Evolutionary conservation across 495 filamentous ascomycete species (phyloP), one percentile per base, ranked within the genome.

Genomic region (Aspergillus asperescens): DNA sequence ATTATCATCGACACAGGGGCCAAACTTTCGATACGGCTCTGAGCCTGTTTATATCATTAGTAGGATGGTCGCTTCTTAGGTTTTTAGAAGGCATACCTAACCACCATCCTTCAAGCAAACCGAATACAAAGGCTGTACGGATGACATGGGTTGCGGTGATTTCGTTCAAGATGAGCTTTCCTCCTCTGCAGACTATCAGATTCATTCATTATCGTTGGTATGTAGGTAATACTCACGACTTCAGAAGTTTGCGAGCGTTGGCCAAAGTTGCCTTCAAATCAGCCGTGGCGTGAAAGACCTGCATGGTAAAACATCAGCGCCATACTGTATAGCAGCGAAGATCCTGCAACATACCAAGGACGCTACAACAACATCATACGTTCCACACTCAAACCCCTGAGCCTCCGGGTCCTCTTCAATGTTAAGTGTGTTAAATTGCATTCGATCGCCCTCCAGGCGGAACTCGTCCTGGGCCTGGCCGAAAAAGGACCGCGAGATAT

Each of bases 351-450:
- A 45, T 47, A 45, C 12, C 20, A 19, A 44, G 13, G 18, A 50
- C n/a, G 53, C 46, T 7, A 44, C 46, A 20, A 56, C 19, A 27
- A 47, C 28, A 34, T 56, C 28, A 28, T 24, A 42, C 1, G 47
- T 22, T 6, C 24, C 16, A 12, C 35, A 19, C 24, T 42, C 47
- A 10, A 49, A 50, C 0, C 54, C 54, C 15, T 56, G 54, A 5
- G 6, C 25, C n/a, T 10, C 12, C 1, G 54, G 54, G 12, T 56
- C 54, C 4, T 13, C 3, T 16, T 51, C 54, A 22, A 56, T 40
- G 20, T 56, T 31, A 1, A 56, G 23, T 7, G 18, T 32, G 0
- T 12, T 15, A 20, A 45, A 56, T 5, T 23, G 9, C 16, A 56
- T 18, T 1, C n/a, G 10, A 8, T 40, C 41, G 19, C 19, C 37